Percentiles rank a stretch among this genome's conserved stretches.
phyloP scores from a whole-genome alignment of 768 basidiomycete species.

The Mycena polygramma region DNA sequence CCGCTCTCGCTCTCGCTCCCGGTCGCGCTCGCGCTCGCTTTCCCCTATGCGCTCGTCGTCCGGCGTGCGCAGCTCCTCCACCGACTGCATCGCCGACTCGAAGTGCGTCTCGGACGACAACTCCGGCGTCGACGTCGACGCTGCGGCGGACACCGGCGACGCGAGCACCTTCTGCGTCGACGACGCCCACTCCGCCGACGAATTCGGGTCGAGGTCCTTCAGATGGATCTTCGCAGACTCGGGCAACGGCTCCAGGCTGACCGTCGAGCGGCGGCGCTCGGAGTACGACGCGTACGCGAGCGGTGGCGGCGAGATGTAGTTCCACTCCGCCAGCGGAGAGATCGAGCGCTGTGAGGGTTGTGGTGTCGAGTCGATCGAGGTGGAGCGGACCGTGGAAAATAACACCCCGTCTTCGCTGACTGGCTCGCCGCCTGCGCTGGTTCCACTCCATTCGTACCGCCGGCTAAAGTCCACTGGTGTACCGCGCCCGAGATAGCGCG shows the following conservation, averaged over 20 bases:
- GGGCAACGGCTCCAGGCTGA: slow-evolving; percentile 32
- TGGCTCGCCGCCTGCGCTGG: slow-evolving; percentile 45
- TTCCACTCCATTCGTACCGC: slow-evolving; percentile 60
- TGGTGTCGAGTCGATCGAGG: slow-evolving; percentile 55
- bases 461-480: slow-evolving; percentile 62
- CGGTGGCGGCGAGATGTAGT: slow-evolving; percentile 48
- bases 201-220: slow-evolving; percentile 48
- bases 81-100: slow-evolving; percentile 24
- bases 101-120: slow-evolving; percentile 29
- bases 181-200: slow-evolving; percentile 56
- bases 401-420: slow-evolving; percentile 59
- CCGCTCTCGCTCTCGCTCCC: slow-evolving; percentile 22
- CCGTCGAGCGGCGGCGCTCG: slow-evolving; percentile 12
- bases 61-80: slow-evolving; percentile 30
- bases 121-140: slow-evolving; percentile 27
- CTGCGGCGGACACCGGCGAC: slow-evolving; percentile 31
- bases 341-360: slow-evolving; percentile 48
- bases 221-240: slow-evolving; percentile 47
- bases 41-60: slow-evolving; percentile 3
- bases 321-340: slow-evolving; percentile 55
- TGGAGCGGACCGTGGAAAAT: slow-evolving; percentile 52
- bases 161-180: slow-evolving; percentile 46
- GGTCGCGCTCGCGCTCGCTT: slow-evolving; percentile 52
- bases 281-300: slow-evolving; percentile 7
- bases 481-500: slow-evolving; percentile 60